A percentile compares a stretch with the other conserved stretches of the same genome.
Conservation (phyloP, 108 stramenopile species). For the Discostella pseudostelligera region DNA sequence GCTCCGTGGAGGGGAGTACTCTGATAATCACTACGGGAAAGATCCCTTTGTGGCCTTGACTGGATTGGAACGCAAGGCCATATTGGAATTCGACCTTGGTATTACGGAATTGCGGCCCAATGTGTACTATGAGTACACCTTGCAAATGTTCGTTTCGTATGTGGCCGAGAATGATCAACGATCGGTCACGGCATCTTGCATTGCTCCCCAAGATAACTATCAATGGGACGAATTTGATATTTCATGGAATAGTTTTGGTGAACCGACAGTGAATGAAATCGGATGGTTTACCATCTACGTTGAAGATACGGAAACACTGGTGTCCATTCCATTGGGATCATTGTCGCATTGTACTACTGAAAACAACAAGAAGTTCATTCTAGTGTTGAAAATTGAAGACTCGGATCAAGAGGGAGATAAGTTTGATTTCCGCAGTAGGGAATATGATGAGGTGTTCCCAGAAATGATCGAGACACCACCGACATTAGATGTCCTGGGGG, state of each 20-base stretch:
- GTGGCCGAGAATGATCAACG: slow-evolving; percentile 4
- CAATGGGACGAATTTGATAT: neutral
- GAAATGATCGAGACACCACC: slow-evolving; percentile 3
- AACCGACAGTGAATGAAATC: neutral
- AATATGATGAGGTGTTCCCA: neutral
- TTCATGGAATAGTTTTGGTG: neutral
- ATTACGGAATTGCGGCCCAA: neutral
- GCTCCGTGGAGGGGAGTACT: slow-evolving; percentile 1
- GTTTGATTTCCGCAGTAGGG: slow-evolving; percentile 1
- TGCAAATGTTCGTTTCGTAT: slow-evolving; percentile 7
- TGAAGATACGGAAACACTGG: neutral
- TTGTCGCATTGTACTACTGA: neutral
- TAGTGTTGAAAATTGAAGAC: neutral
- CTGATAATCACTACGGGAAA: neutral
- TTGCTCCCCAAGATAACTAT: slow-evolving; percentile 4
- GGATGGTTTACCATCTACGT: slow-evolving; percentile 10
- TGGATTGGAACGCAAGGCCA: slow-evolving; percentile 1
- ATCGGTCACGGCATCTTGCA: neutral
- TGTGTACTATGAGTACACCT: slow-evolving; percentile 7
- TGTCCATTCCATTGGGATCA: slow-evolving; percentile 1
- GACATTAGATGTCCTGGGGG: slow-evolving; percentile 34
- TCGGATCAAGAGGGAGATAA: neutral
- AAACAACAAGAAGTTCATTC: neutral
- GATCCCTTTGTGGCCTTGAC: slow-evolving; percentile 6
- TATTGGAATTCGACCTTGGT: slow-evolving; percentile 12